phyloP scores from a whole-genome alignment of 345 rosid species.

The Rhizophora mangle region DNA sequence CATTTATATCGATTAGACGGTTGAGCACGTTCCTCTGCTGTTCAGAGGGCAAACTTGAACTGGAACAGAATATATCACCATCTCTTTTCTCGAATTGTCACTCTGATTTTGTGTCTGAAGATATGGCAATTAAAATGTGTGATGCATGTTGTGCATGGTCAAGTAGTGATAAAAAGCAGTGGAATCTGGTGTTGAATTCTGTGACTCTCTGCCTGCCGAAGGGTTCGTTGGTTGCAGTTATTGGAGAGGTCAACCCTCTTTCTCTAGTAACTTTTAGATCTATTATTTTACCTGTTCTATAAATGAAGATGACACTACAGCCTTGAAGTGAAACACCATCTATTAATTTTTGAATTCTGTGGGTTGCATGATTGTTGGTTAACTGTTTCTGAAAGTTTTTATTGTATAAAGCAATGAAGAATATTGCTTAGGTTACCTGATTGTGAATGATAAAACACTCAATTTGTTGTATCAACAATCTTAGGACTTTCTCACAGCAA shows the following conservation, averaged over 20 bases:
- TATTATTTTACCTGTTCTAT: background rate
- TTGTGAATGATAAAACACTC: background rate
- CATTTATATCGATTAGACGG: slow-evolving; percentile 78
- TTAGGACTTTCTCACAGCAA: background rate
- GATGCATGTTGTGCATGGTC: slow-evolving; percentile 80
- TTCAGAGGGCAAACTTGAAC: slow-evolving; percentile 40
- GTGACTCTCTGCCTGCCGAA: slow-evolving; percentile 57
- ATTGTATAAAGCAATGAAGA: background rate
- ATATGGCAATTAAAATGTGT: slow-evolving; percentile 47
- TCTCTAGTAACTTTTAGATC: background rate
- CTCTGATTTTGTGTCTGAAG: slow-evolving; percentile 34
- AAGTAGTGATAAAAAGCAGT: slow-evolving; percentile 35
- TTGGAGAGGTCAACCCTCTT: slow-evolving; percentile 68
- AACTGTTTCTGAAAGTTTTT: too few species aligned
- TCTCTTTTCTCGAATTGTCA: slow-evolving; percentile 26
- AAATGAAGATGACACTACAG: background rate
- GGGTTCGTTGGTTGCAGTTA: slow-evolving; percentile 61
- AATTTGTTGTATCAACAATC: background rate
- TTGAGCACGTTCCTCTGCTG: slow-evolving; percentile 75
- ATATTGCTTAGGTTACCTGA: background rate
- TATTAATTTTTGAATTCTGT: background rate
- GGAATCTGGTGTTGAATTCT: slow-evolving; percentile 50
- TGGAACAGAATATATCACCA: slow-evolving; percentile 22
- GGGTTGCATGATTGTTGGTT: background rate
- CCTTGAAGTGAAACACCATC: background rate